Evolutionary conservation across 305 asterid species (phyloP), one percentile per base, ranked within the genome.

Genomic region (Plantago lanceolata): DNA sequence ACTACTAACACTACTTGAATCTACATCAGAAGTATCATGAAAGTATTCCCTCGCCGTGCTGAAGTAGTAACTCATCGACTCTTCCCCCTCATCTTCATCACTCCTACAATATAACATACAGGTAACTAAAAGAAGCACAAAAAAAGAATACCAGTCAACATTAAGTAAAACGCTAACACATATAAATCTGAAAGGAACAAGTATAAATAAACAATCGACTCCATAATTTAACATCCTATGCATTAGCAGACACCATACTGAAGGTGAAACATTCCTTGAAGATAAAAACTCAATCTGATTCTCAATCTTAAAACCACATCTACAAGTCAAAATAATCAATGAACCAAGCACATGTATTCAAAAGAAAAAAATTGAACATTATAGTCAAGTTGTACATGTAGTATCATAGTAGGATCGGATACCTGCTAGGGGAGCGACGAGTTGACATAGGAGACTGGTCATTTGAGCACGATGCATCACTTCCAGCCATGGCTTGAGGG

Each of bases 51-150:
- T 75, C 58, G 88, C 71, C 67, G 84, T 53, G 61, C 82, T 65
- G 74, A 70, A 81, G 77, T 77, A 70, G 76, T 79, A 81, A 73
- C 78, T 82, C 18, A 71, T 66, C 33, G 80, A 78, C 73, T 82
- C 86, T 66, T 82, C 96, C 24, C 80, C 94, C 33, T 82, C 99
- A 68, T 85, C 94, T 69, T 89, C 95, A 57, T 86, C 85, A 24
- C 84, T 82, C 94, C 99, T 93, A 68, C 70, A 81, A 67, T 1
- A 40, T 67, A 61, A 61, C 64, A 64, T 53, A 21, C 26, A 63
- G 9, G 51, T 31, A 57, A 35, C 64, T 51, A 59, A 26, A 43
- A 67, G 28, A n/a, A 15, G 45, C 9, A 40, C 15, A 40, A 40
- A 40, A 40, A 15, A 35, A 35, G 13, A 35, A 6, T 35, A 35